Evolutionary conservation across 768 basidiomycete genomes (phyloP).

Genomic region (Sporobolomyces pararoseus): DNA sequence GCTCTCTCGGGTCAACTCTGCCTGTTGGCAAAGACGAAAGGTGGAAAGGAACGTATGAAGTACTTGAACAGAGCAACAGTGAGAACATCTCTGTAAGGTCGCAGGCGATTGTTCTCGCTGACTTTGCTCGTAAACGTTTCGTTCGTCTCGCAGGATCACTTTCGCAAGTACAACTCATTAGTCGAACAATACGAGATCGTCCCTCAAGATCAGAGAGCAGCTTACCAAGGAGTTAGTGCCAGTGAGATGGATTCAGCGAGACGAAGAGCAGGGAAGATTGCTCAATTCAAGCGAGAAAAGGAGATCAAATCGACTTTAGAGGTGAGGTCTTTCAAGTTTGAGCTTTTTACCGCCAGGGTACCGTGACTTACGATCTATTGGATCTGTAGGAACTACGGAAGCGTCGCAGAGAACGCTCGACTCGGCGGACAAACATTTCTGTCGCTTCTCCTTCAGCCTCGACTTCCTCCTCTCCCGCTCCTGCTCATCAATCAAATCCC

Average conservation of each 20-base stretch:
- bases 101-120: too few relatives aligned
- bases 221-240: slow-evolving; percentile 16
- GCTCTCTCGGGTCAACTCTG: slow-evolving; percentile 66
- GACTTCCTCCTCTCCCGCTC: slow-evolving; percentile 11
- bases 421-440: slow-evolving; percentile 1
- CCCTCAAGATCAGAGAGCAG: slow-evolving; percentile 58
- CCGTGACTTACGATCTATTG: neutral
- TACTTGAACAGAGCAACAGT: slow-evolving; percentile 59
- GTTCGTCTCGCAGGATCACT: slow-evolving; percentile 16
- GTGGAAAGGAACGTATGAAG: slow-evolving; percentile 59
- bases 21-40: slow-evolving; percentile 59
- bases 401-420: slow-evolving; percentile 2
- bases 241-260: slow-evolving; percentile 60
- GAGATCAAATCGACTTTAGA: slow-evolving; percentile 62
- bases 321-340: slow-evolving; percentile 56
- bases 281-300: slow-evolving; percentile 76
- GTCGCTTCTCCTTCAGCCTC: slow-evolving; percentile 14
- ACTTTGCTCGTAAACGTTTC: neutral
- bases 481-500: slow-evolving; percentile 1
- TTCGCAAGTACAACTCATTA: slow-evolving; percentile 38
- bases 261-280: slow-evolving; percentile 82
- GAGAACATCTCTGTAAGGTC: neutral
- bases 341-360: neutral
- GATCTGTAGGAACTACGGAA: slow-evolving; percentile 8
- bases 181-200: slow-evolving; percentile 64